These are phyloP conservation scores for Aspergillus texensis DNA, from an alignment of 2,329 filamentous ascomycete genomes.

Conservation along the genomic window DNA sequence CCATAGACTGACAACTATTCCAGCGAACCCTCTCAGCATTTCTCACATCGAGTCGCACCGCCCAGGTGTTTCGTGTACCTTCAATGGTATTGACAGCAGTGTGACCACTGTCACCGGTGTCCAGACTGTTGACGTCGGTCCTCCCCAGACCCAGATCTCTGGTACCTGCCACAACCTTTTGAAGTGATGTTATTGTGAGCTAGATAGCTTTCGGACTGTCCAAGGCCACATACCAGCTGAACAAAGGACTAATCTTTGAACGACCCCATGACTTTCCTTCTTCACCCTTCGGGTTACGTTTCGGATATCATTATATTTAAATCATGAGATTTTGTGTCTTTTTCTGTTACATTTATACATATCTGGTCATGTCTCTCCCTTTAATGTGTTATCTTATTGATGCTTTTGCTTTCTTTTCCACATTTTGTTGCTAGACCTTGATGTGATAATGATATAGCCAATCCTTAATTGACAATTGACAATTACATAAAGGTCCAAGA, in stretches of 20 bases:
- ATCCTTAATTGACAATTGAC: neutral
- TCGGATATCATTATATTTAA: neutral
- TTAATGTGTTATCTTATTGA: neutral
- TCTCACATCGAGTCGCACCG: slow-evolving; percentile 20
- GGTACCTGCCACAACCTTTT: slow-evolving; percentile 17
- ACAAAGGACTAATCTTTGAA: neutral
- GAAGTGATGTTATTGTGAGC: neutral
- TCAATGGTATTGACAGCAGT: slow-evolving; percentile 23
- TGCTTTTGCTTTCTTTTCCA: neutral
- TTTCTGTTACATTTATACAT: neutral
- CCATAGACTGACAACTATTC: neutral
- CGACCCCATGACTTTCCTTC: neutral
- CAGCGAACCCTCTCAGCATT: slow-evolving; percentile 25
- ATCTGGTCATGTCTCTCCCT: neutral
- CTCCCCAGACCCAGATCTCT: slow-evolving; percentile 27
- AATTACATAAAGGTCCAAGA: too few species aligned
- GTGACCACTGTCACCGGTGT: slow-evolving; percentile 21
- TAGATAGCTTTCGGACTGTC: neutral
- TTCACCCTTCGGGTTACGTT: neutral
- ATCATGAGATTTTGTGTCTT: neutral
- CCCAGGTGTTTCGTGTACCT: slow-evolving; percentile 20
- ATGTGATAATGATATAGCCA: neutral
- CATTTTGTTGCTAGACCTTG: neutral
- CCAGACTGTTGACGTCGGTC: slow-evolving; percentile 24
- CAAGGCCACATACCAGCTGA: neutral